Base-by-base conservation (phyloP, 371 early-diverging fungal species). In the Lichtheimia ramosa region DNA sequence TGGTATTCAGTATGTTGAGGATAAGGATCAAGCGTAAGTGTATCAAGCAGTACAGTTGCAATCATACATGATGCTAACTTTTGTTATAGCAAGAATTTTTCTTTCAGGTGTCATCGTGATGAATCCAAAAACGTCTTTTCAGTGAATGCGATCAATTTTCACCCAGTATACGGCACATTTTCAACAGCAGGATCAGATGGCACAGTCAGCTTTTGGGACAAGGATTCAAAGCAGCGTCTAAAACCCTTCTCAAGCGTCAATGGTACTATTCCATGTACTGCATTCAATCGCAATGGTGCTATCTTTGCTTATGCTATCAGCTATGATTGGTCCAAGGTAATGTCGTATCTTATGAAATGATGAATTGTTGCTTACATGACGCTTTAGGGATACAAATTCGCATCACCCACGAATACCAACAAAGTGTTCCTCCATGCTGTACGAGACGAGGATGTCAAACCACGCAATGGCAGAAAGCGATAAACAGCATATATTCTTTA, bases 321-420 rank as follows among this genome's bases (percentile, higher is more conserved):
- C 25, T 97, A 99, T 70, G 99, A 99, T 75, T 99, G 99, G 99
- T 82, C 87, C 70, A 97, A 96, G 84, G 99, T 83, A 85, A 76
- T n/a, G n/a, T n/a, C n/a, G n/a, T n/a, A n/a, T n/a, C n/a, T n/a
- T n/a, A n/a, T n/a, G n/a, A n/a, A n/a, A n/a, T n/a, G n/a, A n/a
- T n/a, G n/a, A n/a, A n/a, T n/a, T n/a, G 5, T 59, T 46, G 15
- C 16, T 52, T 13, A 16, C 41, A 15, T 51, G 12, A 25, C 20
- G 2, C 1, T 58, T 57, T 34, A 82, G 79, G 83, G 88, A 13
- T 82, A 84, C 69, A 79, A 82, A 65, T 69, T 71, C 59, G 76
- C 81, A 58, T 53, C 66, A 43, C 66, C 77, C 56, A 66, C 70
- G 25, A 75, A 75, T 53, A 71, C 77, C 51, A 81, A 83, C 68